Evolutionary conservation across 2,329 filamentous ascomycete species (phyloP).

Genomic region (Colletotrichum tropicale): DNA sequence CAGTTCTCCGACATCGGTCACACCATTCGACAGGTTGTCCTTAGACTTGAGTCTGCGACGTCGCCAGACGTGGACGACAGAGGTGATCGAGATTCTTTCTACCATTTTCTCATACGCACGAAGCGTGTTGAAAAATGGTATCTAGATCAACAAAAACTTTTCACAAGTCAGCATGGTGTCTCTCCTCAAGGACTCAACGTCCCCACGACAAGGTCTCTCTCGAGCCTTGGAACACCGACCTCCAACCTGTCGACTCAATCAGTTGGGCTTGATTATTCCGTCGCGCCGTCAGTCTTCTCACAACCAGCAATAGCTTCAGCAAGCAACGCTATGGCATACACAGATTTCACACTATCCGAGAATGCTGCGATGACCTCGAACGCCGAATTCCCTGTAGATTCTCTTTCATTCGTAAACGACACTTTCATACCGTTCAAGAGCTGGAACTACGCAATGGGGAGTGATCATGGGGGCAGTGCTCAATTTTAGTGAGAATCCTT

Average conservation of each 20-base stretch:
- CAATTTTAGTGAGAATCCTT: not conserved
- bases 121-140: slow-evolving; percentile 19
- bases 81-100: slow-evolving; percentile 27
- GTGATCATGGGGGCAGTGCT: not conserved
- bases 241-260: not conserved
- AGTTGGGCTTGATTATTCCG: not conserved
- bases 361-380: not conserved
- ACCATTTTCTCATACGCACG: slow-evolving; percentile 23
- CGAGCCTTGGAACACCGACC: not conserved
- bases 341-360: not conserved
- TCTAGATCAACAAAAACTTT: not conserved
- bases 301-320: not conserved
- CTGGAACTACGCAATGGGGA: not conserved
- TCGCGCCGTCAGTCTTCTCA: not conserved
- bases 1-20: slow-evolving; percentile 32
- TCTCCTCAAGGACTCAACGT: not conserved
- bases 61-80: not conserved
- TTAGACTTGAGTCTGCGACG: slow-evolving; percentile 29
- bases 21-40: slow-evolving; percentile 30
- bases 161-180: not conserved
- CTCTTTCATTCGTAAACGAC: not conserved
- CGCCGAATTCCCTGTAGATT: not conserved
- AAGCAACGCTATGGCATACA: not conserved
- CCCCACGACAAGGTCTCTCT: not conserved
- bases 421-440: slow-evolving; percentile 13